A percentile compares a stretch with the other conserved stretches of the same genome.
Evolutionary conservation across 2,329 filamentous ascomycete genomes (phyloP).

Genomic region (Colletotrichum brevisporum): DNA sequence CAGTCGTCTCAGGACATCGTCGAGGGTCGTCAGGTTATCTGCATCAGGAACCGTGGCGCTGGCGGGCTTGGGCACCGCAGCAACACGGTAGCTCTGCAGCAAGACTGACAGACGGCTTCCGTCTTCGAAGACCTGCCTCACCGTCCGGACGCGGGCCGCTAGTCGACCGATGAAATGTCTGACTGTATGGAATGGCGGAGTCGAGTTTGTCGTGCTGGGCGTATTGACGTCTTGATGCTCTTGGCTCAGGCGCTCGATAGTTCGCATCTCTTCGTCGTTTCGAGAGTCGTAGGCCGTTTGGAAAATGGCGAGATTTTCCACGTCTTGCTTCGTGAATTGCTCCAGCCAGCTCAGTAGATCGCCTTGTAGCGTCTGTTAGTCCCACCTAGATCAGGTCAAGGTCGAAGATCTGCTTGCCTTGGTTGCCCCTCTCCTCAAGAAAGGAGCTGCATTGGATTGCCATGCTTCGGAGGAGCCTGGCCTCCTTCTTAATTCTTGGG

Average conservation of each 20-base stretch:
- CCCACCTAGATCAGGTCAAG: background rate
- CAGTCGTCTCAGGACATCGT: constrained; percentile 52
- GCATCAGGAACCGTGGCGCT: constrained; percentile 43
- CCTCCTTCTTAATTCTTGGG: constrained; percentile 45
- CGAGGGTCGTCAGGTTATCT: constrained; percentile 48
- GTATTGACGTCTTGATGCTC: background rate
- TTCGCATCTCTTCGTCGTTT: constrained; percentile 33
- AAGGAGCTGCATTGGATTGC: constrained; percentile 31
- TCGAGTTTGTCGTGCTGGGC: background rate
- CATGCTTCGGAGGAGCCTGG: constrained; percentile 38
- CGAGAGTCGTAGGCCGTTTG: background rate
- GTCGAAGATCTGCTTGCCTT: background rate
- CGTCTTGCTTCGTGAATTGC: background rate
- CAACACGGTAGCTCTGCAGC: constrained; percentile 49
- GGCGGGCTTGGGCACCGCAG: constrained; percentile 35
- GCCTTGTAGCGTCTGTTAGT: background rate
- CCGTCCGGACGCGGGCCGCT: constrained; percentile 57
- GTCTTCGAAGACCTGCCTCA: constrained; percentile 54
- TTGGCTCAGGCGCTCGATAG: constrained; percentile 4
- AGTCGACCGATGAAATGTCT: constrained; percentile 62
- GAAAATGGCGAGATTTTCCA: background rate
- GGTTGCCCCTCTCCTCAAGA: background rate
- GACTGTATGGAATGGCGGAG: constrained; percentile 46
- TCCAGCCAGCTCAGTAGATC: background rate
- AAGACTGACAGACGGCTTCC: constrained; percentile 48